Conservation (phyloP, 1,139 yeast species). For the Nakaseomyces nivariensis region DNA sequence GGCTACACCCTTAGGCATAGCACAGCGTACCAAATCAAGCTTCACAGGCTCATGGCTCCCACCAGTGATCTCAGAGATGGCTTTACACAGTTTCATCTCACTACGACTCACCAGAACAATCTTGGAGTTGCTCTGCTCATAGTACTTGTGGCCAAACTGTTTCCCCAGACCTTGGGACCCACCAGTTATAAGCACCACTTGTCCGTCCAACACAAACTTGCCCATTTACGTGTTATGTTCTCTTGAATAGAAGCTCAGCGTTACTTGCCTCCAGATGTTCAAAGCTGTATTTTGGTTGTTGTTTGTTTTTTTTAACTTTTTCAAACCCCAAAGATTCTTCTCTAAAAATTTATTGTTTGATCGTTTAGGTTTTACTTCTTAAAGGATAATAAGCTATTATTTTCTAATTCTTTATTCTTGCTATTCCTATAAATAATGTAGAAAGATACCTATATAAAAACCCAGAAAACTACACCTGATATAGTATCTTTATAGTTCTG, state of each 20-base stretch:
- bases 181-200: constrained; percentile 74
- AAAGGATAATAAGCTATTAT: too few species aligned
- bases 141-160: constrained; percentile 57
- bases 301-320: not conserved
- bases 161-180: constrained; percentile 94
- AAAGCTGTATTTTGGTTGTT: not conserved
- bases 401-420: too few species aligned
- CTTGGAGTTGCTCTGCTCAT: constrained; percentile 40
- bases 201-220: constrained; percentile 33
- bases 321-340: too few species aligned
- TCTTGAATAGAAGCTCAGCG: not conserved
- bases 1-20: not conserved
- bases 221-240: constrained; percentile 8
- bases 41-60: not conserved
- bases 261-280: not conserved
- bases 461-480: too few species aligned
- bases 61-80: constrained; percentile 36
- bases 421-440: too few species aligned
- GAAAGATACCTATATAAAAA: too few species aligned
- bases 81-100: constrained; percentile 41
- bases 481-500: too few species aligned
- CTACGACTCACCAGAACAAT: constrained; percentile 74
- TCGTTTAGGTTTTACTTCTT: too few species aligned
- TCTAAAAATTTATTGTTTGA: too few species aligned
- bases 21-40: not conserved